These are phyloP conservation scores for Yamadazyma oceani DNA, from an alignment of 1,139 yeast genomes.

Conservation along the genomic window DNA sequence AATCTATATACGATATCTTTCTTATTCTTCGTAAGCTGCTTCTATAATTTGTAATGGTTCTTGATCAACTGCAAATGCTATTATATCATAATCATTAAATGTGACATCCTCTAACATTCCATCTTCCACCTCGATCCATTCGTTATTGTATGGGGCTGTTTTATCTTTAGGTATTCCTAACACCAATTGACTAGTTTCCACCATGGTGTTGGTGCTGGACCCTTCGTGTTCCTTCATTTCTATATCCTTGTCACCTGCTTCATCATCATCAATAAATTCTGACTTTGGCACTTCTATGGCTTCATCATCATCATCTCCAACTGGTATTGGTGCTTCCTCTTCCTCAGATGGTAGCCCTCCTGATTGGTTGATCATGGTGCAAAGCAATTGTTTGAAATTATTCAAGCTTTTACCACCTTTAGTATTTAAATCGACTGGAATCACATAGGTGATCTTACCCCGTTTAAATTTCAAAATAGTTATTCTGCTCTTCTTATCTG, in stretches of 20 bases:
- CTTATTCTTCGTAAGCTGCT: constrained; percentile 42
- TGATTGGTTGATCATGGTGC: constrained; percentile 39
- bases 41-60: constrained; percentile 41
- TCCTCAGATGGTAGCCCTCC: constrained; percentile 43
- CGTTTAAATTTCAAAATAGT: constrained; percentile 48
- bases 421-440: constrained; percentile 29
- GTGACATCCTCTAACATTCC: constrained; percentile 25
- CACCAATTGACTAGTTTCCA: constrained; percentile 24
- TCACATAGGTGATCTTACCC: constrained; percentile 41
- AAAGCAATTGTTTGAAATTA: constrained; percentile 33
- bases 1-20: background rate
- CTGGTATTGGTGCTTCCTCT: constrained; percentile 6
- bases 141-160: constrained; percentile 37
- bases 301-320: constrained; percentile 27
- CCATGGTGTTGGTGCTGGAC: constrained; percentile 2
- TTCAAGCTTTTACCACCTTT: constrained; percentile 21
- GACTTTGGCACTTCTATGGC: constrained; percentile 29
- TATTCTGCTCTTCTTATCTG: constrained; percentile 18
- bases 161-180: constrained; percentile 46
- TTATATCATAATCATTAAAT: constrained; percentile 39
- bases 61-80: constrained; percentile 41
- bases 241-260: constrained; percentile 5
- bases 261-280: constrained; percentile 24
- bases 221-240: constrained; percentile 3
- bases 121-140: constrained; percentile 37